Percentiles rank a stretch among this genome's conserved stretches.
Conservation (phyloP, 257 asterid genomes). For the Solanum piurae region DNA sequence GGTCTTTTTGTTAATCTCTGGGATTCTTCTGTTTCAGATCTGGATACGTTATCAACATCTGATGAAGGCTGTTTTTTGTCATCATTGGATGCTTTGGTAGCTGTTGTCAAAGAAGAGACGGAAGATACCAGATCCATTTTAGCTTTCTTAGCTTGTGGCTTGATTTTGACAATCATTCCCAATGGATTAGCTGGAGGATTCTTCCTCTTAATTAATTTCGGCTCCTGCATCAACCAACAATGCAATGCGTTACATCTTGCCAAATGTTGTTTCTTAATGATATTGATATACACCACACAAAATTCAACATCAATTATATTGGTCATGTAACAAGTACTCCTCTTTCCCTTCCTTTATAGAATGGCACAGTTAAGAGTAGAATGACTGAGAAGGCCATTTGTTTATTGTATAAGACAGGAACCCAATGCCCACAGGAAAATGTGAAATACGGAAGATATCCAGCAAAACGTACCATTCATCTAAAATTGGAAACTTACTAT, state of each 20-base stretch:
- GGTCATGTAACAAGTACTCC: background rate
- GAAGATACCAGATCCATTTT: slow-evolving; percentile 25
- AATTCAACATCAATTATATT: background rate
- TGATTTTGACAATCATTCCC: slow-evolving; percentile 57
- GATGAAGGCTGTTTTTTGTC: slow-evolving; percentile 5
- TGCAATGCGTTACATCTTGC: background rate
- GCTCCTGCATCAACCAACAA: slow-evolving; percentile 29
- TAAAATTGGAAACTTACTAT: background rate
- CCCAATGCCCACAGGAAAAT: background rate
- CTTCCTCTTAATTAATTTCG: slow-evolving; percentile 33
- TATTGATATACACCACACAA: background rate
- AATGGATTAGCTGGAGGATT: slow-evolving; percentile 29
- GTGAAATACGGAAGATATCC: background rate
- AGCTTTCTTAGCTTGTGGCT: slow-evolving; percentile 77
- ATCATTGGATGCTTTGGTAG: background rate
- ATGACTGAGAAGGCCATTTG: background rate
- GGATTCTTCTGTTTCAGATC: background rate
- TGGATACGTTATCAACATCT: background rate
- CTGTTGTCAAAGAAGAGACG: slow-evolving; percentile 6
- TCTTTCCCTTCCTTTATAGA: background rate
- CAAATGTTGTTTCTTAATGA: background rate
- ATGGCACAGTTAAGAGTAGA: background rate
- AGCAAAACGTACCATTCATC: background rate
- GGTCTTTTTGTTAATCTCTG: background rate
- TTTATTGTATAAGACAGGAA: background rate